Evolutionary conservation across 768 basidiomycete species (phyloP), one percentile per base, ranked within the genome.

Genomic region (Tricholomella constricta): DNA sequence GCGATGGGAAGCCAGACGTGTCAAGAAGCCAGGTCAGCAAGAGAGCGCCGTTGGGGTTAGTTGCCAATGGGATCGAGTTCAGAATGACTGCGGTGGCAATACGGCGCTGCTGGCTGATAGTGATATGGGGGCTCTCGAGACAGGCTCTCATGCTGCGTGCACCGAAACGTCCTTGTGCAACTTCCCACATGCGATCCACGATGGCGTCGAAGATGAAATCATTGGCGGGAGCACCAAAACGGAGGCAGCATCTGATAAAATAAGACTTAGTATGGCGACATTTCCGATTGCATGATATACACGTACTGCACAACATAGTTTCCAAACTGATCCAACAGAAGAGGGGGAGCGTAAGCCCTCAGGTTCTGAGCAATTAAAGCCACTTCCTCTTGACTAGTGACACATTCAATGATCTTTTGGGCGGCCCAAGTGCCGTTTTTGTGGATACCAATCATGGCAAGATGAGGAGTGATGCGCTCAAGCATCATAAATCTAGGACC

Each of bases 401-500:
- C 91, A 56, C 94, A 96, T 72, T 98, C 94, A 53, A 98, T 98
- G 65, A 97, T 94, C 80, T 98, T 98, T 72, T 99, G 97, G 3
- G 95, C 95, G 2, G 96, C 96, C 97, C 97, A 98, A 1, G 97
- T 99, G 25, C 97, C 97, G 60, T 99, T 98, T 78, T 98, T 98
- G 78, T 99, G 97, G 51, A 96, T 94, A 23, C 97, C 97, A 58
- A 98, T 97, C 84, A 92, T 91, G 20, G 96, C 96, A 35, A 99
- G 77, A 67, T 96, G 90, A 43, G 97, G 97, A 3, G 85, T 82
- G 56, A 98, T 88, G 44, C 95, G 86, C 62, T 98, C 95, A 49
- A 99, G 77, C 91, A 99, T 95, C 14, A 87, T 86, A 57, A 92
- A 81, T 60, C 94, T 80, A 26, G 94, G 86, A 3, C 64, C 72